A percentile compares a stretch with the other conserved stretches of the same genome.
Evolutionary conservation across 768 basidiomycete species (phyloP).

Genomic region (Wakefieldia striispora): DNA sequence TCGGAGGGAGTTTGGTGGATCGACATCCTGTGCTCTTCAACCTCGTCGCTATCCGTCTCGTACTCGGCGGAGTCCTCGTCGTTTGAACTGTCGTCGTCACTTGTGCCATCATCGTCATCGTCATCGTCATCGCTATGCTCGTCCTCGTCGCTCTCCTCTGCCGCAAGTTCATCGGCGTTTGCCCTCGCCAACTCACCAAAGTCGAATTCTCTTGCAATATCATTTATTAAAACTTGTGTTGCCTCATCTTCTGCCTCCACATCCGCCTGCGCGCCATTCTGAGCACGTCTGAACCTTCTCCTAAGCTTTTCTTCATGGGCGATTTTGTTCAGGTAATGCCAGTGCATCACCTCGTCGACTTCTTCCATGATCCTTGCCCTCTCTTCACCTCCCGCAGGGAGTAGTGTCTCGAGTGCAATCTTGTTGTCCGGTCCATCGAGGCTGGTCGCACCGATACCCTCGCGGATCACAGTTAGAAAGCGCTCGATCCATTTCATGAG

Average conservation of each 20-base stretch:
- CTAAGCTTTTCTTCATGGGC: constrained; percentile 89
- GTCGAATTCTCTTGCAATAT: constrained; percentile 77
- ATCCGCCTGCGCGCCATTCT: constrained; percentile 41
- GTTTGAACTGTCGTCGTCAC: constrained; percentile 38
- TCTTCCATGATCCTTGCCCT: constrained; percentile 78
- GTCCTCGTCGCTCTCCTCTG: constrained; percentile 61
- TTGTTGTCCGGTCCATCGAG: constrained; percentile 11
- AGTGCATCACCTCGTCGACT: constrained; percentile 83
- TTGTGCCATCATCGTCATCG: constrained; percentile 38
- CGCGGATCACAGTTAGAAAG: constrained; percentile 86
- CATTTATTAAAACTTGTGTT: constrained; percentile 74
- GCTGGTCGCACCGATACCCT: constrained; percentile 63
- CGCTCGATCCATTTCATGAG: constrained; percentile 98
- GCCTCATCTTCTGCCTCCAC: constrained; percentile 76
- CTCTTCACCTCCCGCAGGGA: constrained; percentile 80
- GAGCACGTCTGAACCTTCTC: constrained; percentile 71
- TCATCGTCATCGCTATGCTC: constrained; percentile 43
- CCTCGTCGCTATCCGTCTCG: constrained; percentile 18
- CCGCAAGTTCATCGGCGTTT: constrained; percentile 78
- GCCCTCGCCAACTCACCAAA: constrained; percentile 77
- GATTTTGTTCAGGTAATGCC: constrained; percentile 94
- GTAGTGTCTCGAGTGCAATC: constrained; percentile 83
- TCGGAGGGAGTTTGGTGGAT: constrained; percentile 11
- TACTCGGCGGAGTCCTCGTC: constrained; percentile 43
- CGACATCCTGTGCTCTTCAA: constrained; percentile 3